Base-by-base conservation (phyloP, 2,329 filamentous ascomycete genomes). In the Aureobasidium zeae region DNA sequence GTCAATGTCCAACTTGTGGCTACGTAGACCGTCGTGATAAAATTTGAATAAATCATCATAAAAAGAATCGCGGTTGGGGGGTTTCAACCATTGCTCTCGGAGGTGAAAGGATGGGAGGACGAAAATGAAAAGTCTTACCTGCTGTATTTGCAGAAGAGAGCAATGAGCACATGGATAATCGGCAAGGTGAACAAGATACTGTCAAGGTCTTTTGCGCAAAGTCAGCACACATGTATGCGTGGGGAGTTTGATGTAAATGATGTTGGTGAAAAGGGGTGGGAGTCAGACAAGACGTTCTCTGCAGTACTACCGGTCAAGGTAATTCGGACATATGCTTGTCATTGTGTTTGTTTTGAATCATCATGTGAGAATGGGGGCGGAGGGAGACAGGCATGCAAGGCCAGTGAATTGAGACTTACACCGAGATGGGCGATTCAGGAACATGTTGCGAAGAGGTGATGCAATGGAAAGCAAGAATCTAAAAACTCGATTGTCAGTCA, bases 11-110 rank as follows among this genome's bases (percentile, higher is more conserved):
- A 53, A 52, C 48, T 53, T 51, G 52, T 55, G 54, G 58, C 60
- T 63, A 62, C 59, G 60, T 60, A 57, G 60, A 63, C 60, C 60
- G 60, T 63, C 60, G 60, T 63, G 60, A 63, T 54, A 60, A 54
- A 50, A n/a, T n/a, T 52, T 49, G 55, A 52, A 52, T 55, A 50
- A 53, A 49, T 62, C 57, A 63, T 63, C 59, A 56, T 61, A 25
- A 34, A 45, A 55, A 28, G 24, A 24, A n/a, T n/a, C n/a, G n/a
- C n/a, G n/a, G n/a, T n/a, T n/a, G n/a, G n/a, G n/a, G n/a, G n/a
- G n/a, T n/a, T n/a, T n/a, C 30, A 26, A 39, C 26, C 9, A 43
- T 43, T 32, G 29, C 29, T 34, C 30, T 34, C 24, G 32, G 2
- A 22, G 21, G 44, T 17, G 8, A 5, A 1, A n/a, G n/a, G n/a